A percentile compares a stretch with the other conserved stretches of the same genome.
These are phyloP conservation scores for Backusella circina DNA, from an alignment of 192 early-diverging fungal species.

Conservation along the genomic window DNA sequence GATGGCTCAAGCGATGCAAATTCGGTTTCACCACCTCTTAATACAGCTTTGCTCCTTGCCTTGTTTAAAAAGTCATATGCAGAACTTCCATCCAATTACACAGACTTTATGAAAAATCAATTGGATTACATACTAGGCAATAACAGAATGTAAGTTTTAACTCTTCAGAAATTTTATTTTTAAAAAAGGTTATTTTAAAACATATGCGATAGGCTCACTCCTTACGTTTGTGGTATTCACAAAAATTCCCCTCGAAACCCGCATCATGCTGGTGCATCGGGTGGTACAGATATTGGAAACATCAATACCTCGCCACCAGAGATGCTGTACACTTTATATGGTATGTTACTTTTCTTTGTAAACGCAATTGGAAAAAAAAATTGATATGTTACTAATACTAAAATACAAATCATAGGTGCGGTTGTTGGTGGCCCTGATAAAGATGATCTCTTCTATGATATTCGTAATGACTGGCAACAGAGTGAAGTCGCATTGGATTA, in stretches of 20 bases:
- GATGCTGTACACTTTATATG: constrained; percentile 39
- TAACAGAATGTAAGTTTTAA: not conserved
- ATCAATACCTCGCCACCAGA: constrained; percentile 28
- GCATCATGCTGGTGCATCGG: constrained; percentile 53
- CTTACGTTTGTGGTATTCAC: constrained; percentile 54
- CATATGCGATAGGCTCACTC: constrained; percentile 29
- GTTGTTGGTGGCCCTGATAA: constrained; percentile 55
- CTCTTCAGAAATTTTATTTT: not conserved
- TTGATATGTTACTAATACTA: not conserved
- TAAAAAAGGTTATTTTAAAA: not conserved
- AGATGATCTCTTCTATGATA: constrained; percentile 45
- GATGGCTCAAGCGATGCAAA: not conserved
- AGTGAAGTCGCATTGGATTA: constrained; percentile 53
- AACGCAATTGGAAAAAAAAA: too few relatives aligned
- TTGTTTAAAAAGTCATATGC: not conserved
- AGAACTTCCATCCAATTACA: not conserved
- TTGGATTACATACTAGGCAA: not conserved
- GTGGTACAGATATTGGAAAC: constrained; percentile 38
- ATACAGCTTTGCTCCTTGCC: constrained; percentile 26
- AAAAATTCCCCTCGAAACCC: constrained; percentile 51
- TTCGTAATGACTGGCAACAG: constrained; percentile 41
- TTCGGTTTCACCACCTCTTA: constrained; percentile 3
- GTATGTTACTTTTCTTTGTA: not conserved
- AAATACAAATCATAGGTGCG: constrained; percentile 27
- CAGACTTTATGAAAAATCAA: not conserved